These are phyloP conservation scores for Kodamaea alishanica DNA, from an alignment of 1,139 yeast genomes.

Conservation along the genomic window DNA sequence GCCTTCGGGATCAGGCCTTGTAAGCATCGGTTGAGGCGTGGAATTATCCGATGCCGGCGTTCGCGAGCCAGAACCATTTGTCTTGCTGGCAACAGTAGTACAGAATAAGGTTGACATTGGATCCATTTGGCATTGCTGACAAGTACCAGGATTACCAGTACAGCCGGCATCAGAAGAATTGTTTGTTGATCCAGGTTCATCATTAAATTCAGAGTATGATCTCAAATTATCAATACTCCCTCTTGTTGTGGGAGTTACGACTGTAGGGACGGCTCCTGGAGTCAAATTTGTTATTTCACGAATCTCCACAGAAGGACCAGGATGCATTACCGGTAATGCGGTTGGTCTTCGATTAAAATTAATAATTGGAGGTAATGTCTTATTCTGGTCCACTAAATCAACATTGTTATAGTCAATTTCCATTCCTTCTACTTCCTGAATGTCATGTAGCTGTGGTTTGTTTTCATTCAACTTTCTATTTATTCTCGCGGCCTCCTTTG, in stretches of 20 bases:
- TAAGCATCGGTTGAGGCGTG: slow-evolving; percentile 11
- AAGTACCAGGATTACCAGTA: slow-evolving; percentile 86
- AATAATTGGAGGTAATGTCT: slow-evolving; percentile 35
- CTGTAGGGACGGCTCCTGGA: slow-evolving; percentile 42
- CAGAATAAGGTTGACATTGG: slow-evolving; percentile 90
- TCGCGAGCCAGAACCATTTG: slow-evolving; percentile 18
- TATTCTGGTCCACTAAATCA: slow-evolving; percentile 19
- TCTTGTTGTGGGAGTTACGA: slow-evolving; percentile 26
- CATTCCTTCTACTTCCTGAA: too few species aligned
- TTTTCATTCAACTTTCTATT: slow-evolving; percentile 25
- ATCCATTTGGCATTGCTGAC: slow-evolving; percentile 77
- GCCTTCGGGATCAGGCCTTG: slow-evolving; percentile 16
- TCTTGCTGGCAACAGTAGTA: slow-evolving; percentile 70
- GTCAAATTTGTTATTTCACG: slow-evolving; percentile 43
- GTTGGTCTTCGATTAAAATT: slow-evolving; percentile 19
- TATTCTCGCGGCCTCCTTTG: slow-evolving; percentile 50
- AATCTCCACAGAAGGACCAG: slow-evolving; percentile 59
- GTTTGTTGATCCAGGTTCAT: slow-evolving; percentile 2
- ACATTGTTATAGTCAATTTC: slow-evolving; percentile 15
- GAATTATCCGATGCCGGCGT: slow-evolving; percentile 10
- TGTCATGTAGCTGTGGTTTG: too few species aligned
- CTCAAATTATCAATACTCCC: slow-evolving; percentile 10
- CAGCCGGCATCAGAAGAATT: slow-evolving; percentile 42
- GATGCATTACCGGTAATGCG: slow-evolving; percentile 59
- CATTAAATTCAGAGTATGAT: background rate